Conservation (phyloP, 345 rosid genomes). For the Gossypium rotundifolium region DNA sequence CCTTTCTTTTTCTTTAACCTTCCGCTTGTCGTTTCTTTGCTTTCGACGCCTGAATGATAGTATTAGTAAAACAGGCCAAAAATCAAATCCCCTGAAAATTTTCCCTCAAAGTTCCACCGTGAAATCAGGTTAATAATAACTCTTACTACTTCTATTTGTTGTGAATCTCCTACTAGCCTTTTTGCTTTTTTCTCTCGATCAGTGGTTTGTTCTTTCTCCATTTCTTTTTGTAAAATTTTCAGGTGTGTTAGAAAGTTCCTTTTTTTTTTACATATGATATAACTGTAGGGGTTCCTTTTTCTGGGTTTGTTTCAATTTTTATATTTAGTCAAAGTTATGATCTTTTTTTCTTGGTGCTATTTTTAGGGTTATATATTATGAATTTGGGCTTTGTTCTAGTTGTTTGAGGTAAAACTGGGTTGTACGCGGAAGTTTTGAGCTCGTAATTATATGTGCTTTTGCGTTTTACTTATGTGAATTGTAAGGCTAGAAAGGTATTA, state of each 20-base stretch:
- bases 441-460: background rate
- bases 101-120: background rate
- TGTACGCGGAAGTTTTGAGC: background rate
- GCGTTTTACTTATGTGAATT: background rate
- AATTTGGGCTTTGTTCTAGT: background rate
- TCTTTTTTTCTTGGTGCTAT: background rate
- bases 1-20: background rate
- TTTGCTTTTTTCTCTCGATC: background rate
- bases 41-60: background rate
- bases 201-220: background rate
- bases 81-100: background rate
- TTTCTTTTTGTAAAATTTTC: background rate
- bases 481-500: background rate
- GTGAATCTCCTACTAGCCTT: background rate
- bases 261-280: background rate
- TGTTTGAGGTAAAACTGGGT: background rate
- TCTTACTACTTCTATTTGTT: background rate
- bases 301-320: background rate
- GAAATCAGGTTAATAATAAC: background rate
- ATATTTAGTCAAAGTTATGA: background rate
- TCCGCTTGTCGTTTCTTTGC: background rate
- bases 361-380: background rate
- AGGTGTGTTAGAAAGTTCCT: background rate
- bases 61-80: background rate
- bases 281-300: background rate